A percentile compares a stretch with the other conserved stretches of the same genome.
These are phyloP conservation scores for Pseudonitzschia delicatissima DNA, from an alignment of 108 stramenopile species.

Conservation along the genomic window DNA sequence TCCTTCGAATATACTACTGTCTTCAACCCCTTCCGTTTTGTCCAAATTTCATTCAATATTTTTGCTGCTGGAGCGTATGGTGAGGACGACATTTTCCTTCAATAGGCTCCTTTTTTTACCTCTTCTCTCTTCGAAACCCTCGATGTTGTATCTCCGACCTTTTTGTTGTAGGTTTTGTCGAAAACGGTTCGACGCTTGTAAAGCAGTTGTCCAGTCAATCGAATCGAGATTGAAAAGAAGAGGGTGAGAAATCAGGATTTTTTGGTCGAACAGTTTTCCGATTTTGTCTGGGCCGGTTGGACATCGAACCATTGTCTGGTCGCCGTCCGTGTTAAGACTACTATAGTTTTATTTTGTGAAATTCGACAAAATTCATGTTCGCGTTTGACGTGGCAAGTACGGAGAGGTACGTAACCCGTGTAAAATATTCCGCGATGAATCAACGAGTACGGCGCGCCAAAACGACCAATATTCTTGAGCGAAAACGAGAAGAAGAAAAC, in stretches of 20 bases:
- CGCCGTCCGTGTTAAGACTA: not conserved
- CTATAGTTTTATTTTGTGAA: not conserved
- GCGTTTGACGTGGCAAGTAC: not conserved
- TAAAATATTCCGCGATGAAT: too few relatives aligned
- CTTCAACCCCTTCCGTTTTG: conserved; percentile 44
- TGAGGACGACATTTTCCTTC: conserved; percentile 36
- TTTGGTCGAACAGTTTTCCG: not conserved
- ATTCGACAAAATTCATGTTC: not conserved
- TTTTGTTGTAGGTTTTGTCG: too few relatives aligned
- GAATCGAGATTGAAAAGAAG: too few relatives aligned
- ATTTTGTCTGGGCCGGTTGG: not conserved
- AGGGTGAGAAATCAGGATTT: not conserved
- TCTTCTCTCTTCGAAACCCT: not conserved
- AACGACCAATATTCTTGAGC: too few relatives aligned
- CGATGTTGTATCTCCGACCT: too few relatives aligned
- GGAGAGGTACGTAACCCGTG: not conserved
- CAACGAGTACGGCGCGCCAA: too few relatives aligned
- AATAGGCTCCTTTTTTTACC: not conserved
- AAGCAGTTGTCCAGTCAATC: too few relatives aligned
- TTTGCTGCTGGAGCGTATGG: conserved; percentile 48
- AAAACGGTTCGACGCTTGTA: too few relatives aligned
- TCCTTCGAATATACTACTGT: conserved; percentile 49
- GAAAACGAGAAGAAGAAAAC: too few relatives aligned
- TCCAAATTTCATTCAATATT: conserved; percentile 40
- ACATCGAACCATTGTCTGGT: not conserved